A percentile compares a stretch with the other conserved stretches of the same genome.
Evolutionary conservation across 495 filamentous ascomycete species (phyloP).

Genomic region (Darksidea phi): DNA sequence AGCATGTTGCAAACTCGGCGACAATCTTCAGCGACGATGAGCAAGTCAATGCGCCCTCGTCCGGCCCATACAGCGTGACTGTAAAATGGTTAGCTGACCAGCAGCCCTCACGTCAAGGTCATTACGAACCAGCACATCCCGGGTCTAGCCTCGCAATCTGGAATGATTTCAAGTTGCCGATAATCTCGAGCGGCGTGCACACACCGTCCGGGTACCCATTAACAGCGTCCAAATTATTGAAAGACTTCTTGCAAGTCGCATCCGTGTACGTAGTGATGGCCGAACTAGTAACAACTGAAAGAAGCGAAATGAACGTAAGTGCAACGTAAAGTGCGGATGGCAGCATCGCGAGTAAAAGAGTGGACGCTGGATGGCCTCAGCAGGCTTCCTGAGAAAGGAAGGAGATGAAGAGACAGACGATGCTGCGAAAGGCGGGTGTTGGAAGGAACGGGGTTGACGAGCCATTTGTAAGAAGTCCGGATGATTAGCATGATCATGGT

Average conservation of each 20-base stretch:
- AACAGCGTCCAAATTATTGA: constrained; percentile 10
- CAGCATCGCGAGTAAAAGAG: constrained; percentile 3
- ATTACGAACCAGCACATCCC: constrained; percentile 20
- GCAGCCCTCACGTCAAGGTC: not conserved
- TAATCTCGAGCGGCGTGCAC: constrained; percentile 10
- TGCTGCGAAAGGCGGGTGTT: not conserved
- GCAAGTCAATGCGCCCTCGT: not conserved
- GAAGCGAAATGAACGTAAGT: not conserved
- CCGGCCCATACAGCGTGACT: constrained; percentile 30
- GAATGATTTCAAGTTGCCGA: not conserved
- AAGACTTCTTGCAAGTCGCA: constrained; percentile 14
- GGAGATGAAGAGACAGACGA: not conserved
- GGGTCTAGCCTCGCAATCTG: constrained; percentile 14
- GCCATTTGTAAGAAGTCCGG: constrained; percentile 10
- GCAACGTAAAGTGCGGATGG: not conserved
- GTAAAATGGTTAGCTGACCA: not conserved
- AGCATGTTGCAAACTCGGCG: constrained; percentile 21
- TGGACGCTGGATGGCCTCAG: constrained; percentile 5
- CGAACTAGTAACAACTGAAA: not conserved
- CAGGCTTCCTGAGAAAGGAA: constrained; percentile 5
- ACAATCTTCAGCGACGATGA: constrained; percentile 1
- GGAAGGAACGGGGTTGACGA: not conserved
- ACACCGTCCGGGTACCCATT: constrained; percentile 31
- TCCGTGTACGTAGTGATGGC: constrained; percentile 18
- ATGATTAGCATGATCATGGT: too few relatives aligned